Conservation (phyloP, 495 filamentous ascomycete species). For the Amphirosellinia nigrospora region DNA sequence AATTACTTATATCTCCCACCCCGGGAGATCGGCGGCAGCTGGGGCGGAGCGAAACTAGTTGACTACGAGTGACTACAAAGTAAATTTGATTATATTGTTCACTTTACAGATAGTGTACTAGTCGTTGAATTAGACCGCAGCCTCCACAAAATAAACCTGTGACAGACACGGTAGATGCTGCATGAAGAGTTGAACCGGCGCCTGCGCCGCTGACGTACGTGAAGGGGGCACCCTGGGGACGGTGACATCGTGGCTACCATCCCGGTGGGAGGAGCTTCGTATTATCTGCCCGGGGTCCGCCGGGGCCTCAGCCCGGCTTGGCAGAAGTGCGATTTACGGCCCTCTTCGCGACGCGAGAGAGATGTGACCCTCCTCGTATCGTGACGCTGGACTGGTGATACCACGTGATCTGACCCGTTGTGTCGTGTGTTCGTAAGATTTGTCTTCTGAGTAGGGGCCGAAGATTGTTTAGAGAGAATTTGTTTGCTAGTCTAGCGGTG, state of each 20-base stretch:
- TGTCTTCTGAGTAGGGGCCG: neutral
- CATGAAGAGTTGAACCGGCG: neutral
- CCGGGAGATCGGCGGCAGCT: neutral
- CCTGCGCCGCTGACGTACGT: neutral
- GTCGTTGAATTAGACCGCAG: neutral
- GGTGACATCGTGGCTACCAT: neutral
- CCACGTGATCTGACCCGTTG: neutral
- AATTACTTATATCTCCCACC: neutral
- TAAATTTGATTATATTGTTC: too few species aligned
- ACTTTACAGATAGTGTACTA: too few species aligned
- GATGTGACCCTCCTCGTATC: neutral
- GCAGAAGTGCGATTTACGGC: neutral
- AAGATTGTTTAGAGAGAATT: neutral
- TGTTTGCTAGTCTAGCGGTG: neutral
- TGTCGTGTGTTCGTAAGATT: neutral
- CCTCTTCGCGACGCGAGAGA: neutral
- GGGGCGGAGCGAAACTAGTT: neutral
- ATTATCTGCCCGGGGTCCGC: neutral
- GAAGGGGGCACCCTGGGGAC: neutral
- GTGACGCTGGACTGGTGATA: neutral
- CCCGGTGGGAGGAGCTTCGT: neutral
- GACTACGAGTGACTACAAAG: neutral
- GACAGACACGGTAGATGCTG: neutral
- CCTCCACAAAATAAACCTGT: neutral
- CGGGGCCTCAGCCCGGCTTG: constrained; percentile 7